Conservation (phyloP, 805 yeast genomes). For the Wickerhamia fluorescens region DNA sequence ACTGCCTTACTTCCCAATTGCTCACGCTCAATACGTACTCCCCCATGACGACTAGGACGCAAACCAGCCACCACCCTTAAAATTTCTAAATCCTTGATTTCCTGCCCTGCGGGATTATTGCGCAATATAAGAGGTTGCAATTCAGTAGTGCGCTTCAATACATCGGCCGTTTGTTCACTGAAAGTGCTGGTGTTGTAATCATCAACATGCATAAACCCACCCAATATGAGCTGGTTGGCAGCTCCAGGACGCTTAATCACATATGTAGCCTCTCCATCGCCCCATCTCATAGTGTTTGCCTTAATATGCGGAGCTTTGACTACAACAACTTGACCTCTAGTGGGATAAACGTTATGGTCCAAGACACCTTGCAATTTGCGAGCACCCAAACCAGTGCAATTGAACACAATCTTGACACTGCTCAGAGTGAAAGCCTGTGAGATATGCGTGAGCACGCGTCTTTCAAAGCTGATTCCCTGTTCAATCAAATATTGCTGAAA, state of each 20-base stretch:
- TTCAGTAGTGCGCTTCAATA: constrained; percentile 49
- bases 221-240: constrained; percentile 60
- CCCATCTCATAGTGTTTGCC: constrained; percentile 56
- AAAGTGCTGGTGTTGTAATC: constrained; percentile 58
- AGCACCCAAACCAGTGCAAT: constrained; percentile 75
- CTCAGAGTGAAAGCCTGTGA: constrained; percentile 41
- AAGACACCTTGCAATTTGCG: constrained; percentile 54
- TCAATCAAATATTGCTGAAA: constrained; percentile 38
- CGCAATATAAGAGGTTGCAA: constrained; percentile 44
- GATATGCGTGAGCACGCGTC: constrained; percentile 44
- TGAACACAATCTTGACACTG: constrained; percentile 52
- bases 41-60: constrained; percentile 73
- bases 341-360: constrained; percentile 59
- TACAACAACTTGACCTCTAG: constrained; percentile 76
- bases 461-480: constrained; percentile 46
- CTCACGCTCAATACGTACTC: constrained; percentile 62
- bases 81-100: constrained; percentile 41
- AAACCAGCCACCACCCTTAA: constrained; percentile 65
- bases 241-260: constrained; percentile 67
- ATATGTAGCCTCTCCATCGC: constrained; percentile 53
- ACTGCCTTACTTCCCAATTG: constrained; percentile 21
- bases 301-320: constrained; percentile 61
- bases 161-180: constrained; percentile 51
- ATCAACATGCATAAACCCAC: constrained; percentile 64
- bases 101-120: constrained; percentile 21